Evolutionary conservation across 2,329 filamentous ascomycete genomes (phyloP).

Genomic region (Venturia asperata): DNA sequence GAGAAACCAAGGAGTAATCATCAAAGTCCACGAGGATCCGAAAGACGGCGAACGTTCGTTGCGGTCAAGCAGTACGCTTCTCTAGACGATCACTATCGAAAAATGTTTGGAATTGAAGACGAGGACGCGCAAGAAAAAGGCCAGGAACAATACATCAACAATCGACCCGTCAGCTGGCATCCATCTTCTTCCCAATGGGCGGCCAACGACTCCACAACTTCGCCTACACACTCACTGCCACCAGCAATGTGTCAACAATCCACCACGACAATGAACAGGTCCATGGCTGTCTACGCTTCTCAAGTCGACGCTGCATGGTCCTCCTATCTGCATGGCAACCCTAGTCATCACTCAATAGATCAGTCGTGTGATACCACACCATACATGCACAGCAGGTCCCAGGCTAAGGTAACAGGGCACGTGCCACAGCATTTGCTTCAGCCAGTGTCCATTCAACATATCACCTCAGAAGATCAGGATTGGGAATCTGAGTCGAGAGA

Average conservation of each 20-base stretch:
- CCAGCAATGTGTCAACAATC: background rate
- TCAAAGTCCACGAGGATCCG: background rate
- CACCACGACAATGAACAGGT: background rate
- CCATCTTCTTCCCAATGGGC: conserved; percentile 1
- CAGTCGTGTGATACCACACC: background rate
- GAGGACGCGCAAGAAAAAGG: conserved; percentile 5
- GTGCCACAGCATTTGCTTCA: background rate
- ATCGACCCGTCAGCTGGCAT: conserved; percentile 18
- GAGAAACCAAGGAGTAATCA: conserved; percentile 17
- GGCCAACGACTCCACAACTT: background rate
- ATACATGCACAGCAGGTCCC: background rate
- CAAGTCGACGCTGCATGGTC: conserved; percentile 13
- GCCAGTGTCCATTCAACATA: background rate
- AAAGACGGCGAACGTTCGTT: background rate
- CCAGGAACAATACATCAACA: background rate
- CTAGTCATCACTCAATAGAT: background rate
- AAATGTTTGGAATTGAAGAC: conserved; percentile 17
- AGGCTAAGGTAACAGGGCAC: background rate
- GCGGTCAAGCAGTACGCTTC: conserved; percentile 9
- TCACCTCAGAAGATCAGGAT: background rate
- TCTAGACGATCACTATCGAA: conserved; percentile 16
- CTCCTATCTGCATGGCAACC: conserved; percentile 7
- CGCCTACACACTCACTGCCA: background rate
- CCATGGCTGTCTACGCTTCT: background rate
- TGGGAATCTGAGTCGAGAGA: background rate